Conservation (phyloP, 2,329 filamentous ascomycete genomes). For the Aschersonia sp. region DNA sequence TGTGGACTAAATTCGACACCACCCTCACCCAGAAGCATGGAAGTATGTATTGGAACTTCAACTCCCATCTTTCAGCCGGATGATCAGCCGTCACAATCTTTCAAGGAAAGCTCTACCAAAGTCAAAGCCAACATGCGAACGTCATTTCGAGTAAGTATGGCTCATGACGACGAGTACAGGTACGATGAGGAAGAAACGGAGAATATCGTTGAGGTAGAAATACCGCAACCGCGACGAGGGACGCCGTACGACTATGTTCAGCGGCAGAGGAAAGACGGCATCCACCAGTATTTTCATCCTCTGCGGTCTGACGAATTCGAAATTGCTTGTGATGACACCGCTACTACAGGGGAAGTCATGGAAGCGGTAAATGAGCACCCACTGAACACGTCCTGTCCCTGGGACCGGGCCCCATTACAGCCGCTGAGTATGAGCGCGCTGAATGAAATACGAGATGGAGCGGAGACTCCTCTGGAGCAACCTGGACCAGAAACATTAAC, state of each 20-base stretch:
- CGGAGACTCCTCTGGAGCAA: constrained; percentile 2
- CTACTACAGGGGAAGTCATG: constrained; percentile 7
- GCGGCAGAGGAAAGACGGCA: constrained; percentile 8
- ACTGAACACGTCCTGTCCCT: neutral
- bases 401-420: constrained; percentile 6
- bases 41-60: too few relatives aligned
- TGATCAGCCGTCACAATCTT: neutral
- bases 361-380: neutral
- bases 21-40: too few relatives aligned
- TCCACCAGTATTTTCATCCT: constrained; percentile 16
- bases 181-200: constrained; percentile 13
- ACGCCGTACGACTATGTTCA: neutral
- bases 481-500: neutral
- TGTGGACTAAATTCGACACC: too few relatives aligned
- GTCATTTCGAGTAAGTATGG: constrained; percentile 16
- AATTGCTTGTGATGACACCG: constrained; percentile 20
- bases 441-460: constrained; percentile 8
- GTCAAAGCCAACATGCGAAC: constrained; percentile 13
- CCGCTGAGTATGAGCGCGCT: constrained; percentile 6
- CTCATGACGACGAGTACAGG: constrained; percentile 14
- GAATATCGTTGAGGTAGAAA: constrained; percentile 11
- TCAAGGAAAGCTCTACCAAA: neutral
- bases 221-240: constrained; percentile 7
- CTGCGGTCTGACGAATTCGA: constrained; percentile 11
- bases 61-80: neutral